These are phyloP conservation scores for Rhizomucor pusillus DNA, from an alignment of 371 early-diverging fungal genomes.

Conservation along the genomic window DNA sequence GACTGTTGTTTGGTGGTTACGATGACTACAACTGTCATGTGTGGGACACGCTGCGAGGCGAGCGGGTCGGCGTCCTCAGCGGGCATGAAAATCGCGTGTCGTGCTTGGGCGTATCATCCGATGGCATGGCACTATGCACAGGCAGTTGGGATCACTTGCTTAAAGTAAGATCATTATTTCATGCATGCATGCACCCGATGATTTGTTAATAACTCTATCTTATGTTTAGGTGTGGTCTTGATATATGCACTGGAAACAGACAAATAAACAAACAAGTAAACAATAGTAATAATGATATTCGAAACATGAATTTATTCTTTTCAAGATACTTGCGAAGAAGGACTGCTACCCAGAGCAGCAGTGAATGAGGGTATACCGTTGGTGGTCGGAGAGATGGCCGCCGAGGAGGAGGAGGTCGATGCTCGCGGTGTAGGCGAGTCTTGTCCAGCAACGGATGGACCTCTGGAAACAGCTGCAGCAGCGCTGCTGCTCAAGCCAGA, in stretches of 20 bases:
- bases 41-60: slow-evolving; percentile 95
- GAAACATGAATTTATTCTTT: too few species aligned
- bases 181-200: too few species aligned
- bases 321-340: too few species aligned
- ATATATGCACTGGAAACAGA: too few species aligned
- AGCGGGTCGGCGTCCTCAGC: slow-evolving; percentile 87
- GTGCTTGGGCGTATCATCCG: slow-evolving; percentile 90
- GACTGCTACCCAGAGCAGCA: background rate
- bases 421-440: slow-evolving; percentile 46
- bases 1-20: slow-evolving; percentile 95
- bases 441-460: slow-evolving; percentile 27
- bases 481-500: slow-evolving; percentile 17
- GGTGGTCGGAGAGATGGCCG: background rate
- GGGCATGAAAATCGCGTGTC: slow-evolving; percentile 95
- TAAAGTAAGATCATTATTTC: slow-evolving; percentile 55
- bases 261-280: too few species aligned
- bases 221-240: too few species aligned
- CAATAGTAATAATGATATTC: too few species aligned
- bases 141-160: slow-evolving; percentile 95
- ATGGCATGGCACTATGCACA: slow-evolving; percentile 95
- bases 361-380: slow-evolving; percentile 10
- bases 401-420: slow-evolving; percentile 45
- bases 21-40: slow-evolving; percentile 97
- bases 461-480: slow-evolving; percentile 30
- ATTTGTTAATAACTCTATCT: too few species aligned